phyloP scores from a whole-genome alignment of 257 asterid species.

The Nyctanthes arbortristis region DNA sequence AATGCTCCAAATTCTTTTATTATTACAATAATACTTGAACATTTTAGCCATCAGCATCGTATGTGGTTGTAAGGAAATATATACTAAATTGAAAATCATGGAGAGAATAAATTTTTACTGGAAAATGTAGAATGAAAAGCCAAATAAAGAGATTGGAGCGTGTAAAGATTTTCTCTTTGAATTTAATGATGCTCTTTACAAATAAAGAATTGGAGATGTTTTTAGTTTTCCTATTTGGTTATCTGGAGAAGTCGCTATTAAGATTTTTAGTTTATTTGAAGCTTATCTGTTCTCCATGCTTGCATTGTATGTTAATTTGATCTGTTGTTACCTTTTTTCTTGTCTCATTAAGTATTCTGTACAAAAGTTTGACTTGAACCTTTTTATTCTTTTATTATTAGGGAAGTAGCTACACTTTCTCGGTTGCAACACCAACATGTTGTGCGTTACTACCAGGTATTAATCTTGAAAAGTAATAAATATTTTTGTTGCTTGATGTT shows the following conservation, averaged over 20 bases:
- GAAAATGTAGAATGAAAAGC: too few species aligned
- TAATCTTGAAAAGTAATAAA: conserved; percentile 19
- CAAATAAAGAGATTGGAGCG: too few species aligned
- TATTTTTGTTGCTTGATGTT: conserved; percentile 4
- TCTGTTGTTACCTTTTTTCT: not conserved
- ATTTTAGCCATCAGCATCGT: too few species aligned
- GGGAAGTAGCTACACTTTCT: conserved; percentile 97
- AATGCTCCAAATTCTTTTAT: too few species aligned
- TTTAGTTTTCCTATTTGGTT: not conserved
- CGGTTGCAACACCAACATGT: conserved; percentile 97
- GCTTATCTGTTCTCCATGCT: not conserved
- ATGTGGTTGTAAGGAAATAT: too few species aligned
- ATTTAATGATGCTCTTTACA: too few species aligned
- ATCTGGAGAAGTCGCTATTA: not conserved
- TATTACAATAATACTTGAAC: too few species aligned
- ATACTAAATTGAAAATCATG: too few species aligned
- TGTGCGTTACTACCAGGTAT: conserved; percentile 96
- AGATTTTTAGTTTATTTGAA: not conserved
- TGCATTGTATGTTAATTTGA: not conserved
- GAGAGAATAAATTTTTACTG: too few species aligned
- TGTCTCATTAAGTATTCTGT: not conserved
- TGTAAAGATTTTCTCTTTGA: too few species aligned
- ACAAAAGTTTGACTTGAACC: conserved; percentile 21
- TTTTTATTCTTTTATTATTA: conserved; percentile 30
- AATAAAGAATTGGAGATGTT: too few species aligned